Evolutionary conservation across 768 basidiomycete species (phyloP), one percentile per base, ranked within the genome.

Genomic region (Stropharia rugosoannulata): DNA sequence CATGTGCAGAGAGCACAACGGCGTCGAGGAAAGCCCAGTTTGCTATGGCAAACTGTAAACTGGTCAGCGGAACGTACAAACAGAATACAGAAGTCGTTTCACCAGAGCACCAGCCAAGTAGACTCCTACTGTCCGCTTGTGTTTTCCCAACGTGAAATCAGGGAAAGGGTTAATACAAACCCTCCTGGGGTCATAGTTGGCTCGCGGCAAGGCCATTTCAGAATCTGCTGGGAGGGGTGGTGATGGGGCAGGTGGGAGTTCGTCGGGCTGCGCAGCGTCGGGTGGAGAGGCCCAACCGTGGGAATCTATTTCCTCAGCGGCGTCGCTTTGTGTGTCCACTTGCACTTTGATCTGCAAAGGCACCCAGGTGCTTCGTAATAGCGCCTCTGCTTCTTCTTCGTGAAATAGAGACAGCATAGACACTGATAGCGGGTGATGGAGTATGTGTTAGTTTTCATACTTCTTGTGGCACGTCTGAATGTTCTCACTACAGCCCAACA

Each of bases 21-120:
- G 97, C 96, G 64, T 98, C 96, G 54, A 98, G 76, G 73, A 99
- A 95, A 3, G 89, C 81, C 94, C 96, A 98, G 70, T 92, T 93
- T 27, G 93, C 95, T 16, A 98, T 75, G 0, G 95, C 92, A 70
- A 98, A 98, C 95, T 95, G n/a, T 48, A 45, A 44, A 50, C 49
- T 48, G 52, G 25, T 49, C 46, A 43, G 40, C 54, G 41, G 27
- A 29, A 42, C 5, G 2, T 11, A 4, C 37, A 29, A 19, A n/a
- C 27, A 27, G 42, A 37, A 1, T 37, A 38, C 22, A 10, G 32
- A 29, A 56, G n/a, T 51, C 50, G 51, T 82, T 93, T 60, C 67
- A 98, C 95, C 59, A 99, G 77, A 47, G 86, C 95, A 40, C 96
- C 96, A 1, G 95, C 90, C 54, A 93, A 74, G 70, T 98, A 98